Evolutionary conservation across 1,284 basidiomycete species (phyloP).

Genomic region (Melanopsichium pennsylvanicum): DNA sequence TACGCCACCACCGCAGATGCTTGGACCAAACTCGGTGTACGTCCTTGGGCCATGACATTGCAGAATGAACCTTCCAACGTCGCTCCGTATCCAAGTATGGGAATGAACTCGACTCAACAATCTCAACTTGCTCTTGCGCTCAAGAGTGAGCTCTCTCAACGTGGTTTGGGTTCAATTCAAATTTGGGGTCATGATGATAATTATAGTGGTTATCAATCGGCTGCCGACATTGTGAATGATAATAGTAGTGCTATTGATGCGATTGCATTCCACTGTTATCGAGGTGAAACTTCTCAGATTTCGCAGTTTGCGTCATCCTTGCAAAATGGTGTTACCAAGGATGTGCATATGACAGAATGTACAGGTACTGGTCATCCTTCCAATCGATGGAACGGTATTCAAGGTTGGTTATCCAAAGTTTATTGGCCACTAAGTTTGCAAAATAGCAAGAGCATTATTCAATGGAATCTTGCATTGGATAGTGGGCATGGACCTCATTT

Average conservation of each 20-base stretch:
- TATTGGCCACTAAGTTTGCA: slow-evolving; percentile 41
- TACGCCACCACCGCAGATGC: slow-evolving; percentile 32
- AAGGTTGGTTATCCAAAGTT: slow-evolving; percentile 45
- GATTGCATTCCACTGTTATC: slow-evolving; percentile 56
- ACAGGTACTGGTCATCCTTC: slow-evolving; percentile 28
- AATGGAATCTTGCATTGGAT: slow-evolving; percentile 55
- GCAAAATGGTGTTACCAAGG: slow-evolving; percentile 17
- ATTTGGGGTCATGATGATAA: slow-evolving; percentile 57
- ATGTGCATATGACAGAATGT: slow-evolving; percentile 51
- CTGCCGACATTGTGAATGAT: slow-evolving; percentile 41
- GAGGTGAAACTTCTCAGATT: slow-evolving; percentile 40
- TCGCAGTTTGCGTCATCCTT: slow-evolving; percentile 14
- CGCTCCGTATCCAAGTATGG: slow-evolving; percentile 46
- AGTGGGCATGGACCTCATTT: slow-evolving; percentile 41
- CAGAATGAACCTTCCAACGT: slow-evolving; percentile 53
- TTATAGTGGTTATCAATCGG: slow-evolving; percentile 28
- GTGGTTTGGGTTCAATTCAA: slow-evolving; percentile 18
- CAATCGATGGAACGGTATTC: slow-evolving; percentile 25
- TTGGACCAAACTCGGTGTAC: slow-evolving; percentile 26
- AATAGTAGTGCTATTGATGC: slow-evolving; percentile 44
- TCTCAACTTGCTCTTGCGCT: slow-evolving; percentile 21
- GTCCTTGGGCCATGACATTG: slow-evolving; percentile 48
- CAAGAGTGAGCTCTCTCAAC: slow-evolving; percentile 16
- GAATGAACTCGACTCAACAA: slow-evolving; percentile 26
- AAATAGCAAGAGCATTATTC: slow-evolving; percentile 25